These are phyloP conservation scores for Fusarium sp. DNA, from an alignment of 2,329 filamentous ascomycete species.

Conservation along the genomic window DNA sequence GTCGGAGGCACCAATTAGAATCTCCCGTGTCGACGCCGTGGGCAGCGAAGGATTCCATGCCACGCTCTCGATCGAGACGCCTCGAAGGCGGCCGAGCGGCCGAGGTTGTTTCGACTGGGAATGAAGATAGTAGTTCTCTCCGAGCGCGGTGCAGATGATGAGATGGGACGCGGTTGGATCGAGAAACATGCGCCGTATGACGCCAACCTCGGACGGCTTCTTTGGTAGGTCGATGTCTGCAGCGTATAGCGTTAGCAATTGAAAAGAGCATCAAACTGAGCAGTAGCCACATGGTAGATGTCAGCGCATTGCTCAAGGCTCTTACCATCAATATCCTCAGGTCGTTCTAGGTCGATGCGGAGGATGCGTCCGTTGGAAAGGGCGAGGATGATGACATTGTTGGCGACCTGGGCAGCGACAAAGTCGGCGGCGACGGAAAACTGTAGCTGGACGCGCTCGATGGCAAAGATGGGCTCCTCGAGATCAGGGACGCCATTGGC, in stretches of 20 bases:
- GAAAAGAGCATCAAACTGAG: not conserved
- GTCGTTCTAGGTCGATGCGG: constrained; percentile 91
- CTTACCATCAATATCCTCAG: constrained; percentile 92
- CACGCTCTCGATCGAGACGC: constrained; percentile 87
- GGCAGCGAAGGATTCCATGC: constrained; percentile 96
- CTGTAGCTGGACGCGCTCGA: constrained; percentile 91
- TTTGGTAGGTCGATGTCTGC: constrained; percentile 96
- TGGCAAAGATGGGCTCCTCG: constrained; percentile 89
- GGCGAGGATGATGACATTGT: constrained; percentile 94
- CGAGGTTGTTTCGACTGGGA: constrained; percentile 92
- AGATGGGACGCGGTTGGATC: constrained; percentile 97
- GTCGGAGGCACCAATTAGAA: constrained; percentile 90
- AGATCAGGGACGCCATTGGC: constrained; percentile 67
- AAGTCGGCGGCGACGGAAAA: constrained; percentile 97
- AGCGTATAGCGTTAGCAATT: constrained; percentile 18
- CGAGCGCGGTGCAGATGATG: constrained; percentile 88
- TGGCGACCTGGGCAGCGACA: constrained; percentile 94
- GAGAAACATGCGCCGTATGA: constrained; percentile 96
- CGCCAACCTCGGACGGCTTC: constrained; percentile 88
- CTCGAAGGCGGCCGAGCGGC: constrained; percentile 82
- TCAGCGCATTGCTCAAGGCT: not conserved
- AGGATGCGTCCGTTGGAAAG: constrained; percentile 92
- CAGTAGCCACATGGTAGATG: not conserved
- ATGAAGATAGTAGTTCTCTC: constrained; percentile 98
- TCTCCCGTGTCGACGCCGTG: constrained; percentile 94